phyloP scores from a whole-genome alignment of 176 grass and related monocot species.

The Avena atlantica region DNA sequence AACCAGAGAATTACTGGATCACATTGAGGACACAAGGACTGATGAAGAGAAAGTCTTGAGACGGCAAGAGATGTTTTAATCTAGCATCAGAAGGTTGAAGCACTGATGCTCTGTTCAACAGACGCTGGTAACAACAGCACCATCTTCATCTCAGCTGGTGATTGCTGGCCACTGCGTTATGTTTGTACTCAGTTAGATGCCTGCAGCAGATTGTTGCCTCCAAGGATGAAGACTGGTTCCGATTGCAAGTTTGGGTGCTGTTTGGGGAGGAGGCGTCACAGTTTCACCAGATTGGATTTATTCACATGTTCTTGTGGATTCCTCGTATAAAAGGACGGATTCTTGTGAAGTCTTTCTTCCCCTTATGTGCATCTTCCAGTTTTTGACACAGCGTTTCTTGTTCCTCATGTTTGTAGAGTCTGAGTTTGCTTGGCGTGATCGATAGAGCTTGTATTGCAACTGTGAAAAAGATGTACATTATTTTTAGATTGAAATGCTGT shows the following conservation, averaged over 20 bases:
- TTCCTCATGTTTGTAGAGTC: conserved; percentile 18
- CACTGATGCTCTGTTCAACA: neutral
- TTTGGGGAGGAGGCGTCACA: neutral
- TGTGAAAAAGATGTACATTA: neutral
- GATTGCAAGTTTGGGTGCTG: conserved; percentile 8
- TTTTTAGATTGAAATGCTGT: neutral
- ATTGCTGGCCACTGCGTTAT: neutral
- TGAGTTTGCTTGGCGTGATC: neutral
- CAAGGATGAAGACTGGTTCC: neutral
- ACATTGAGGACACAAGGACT: conserved; percentile 54
- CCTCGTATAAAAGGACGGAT: conserved; percentile 14
- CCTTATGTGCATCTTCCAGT: neutral
- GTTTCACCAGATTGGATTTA: conserved; percentile 6
- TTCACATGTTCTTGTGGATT: conserved; percentile 12
- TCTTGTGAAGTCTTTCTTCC: conserved; percentile 6
- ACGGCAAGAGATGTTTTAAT: conserved; percentile 70
- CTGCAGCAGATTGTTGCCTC: neutral
- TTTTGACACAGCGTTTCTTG: conserved; percentile 41
- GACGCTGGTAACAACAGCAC: neutral
- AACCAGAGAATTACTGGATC: conserved; percentile 77
- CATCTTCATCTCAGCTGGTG: neutral
- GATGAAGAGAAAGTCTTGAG: conserved; percentile 68
- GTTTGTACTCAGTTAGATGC: conserved; percentile 31
- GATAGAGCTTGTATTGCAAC: neutral
- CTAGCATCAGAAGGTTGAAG: neutral